These are phyloP conservation scores for Eimeria sp. DNA, from an alignment of 169 alveolate species.

Conservation along the genomic window DNA sequence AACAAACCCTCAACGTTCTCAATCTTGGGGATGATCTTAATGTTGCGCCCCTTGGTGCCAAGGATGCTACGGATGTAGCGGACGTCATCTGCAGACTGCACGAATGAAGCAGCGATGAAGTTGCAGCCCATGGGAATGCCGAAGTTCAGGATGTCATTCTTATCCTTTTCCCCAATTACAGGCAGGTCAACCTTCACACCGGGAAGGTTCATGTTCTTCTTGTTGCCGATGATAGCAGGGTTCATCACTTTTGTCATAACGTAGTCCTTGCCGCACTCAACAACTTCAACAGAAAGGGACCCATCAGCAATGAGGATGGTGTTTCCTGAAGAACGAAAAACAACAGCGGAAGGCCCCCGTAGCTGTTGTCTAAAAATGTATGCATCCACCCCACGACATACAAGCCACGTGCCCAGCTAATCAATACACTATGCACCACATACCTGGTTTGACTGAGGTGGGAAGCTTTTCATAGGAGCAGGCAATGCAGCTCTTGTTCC, in stretches of 20 bases:
- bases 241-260: constrained; percentile 95
- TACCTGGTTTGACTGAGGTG: constrained; percentile 96
- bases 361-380: neutral
- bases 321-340: constrained; percentile 79
- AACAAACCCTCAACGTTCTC: constrained; percentile 99
- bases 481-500: constrained; percentile 96
- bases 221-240: constrained; percentile 97
- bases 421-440: neutral
- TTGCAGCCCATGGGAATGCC: constrained; percentile 98
- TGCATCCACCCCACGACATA: neutral
- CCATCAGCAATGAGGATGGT: constrained; percentile 99
- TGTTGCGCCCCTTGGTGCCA: constrained; percentile 96
- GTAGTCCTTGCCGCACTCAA: constrained; percentile 87
- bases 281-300: constrained; percentile 95
- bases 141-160: constrained; percentile 97
- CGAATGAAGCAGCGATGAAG: constrained; percentile 96
- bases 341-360: neutral
- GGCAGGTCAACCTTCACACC: constrained; percentile 99
- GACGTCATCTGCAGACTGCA: constrained; percentile 91
- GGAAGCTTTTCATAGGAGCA: constrained; percentile 97
- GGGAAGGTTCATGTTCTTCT: constrained; percentile 99
- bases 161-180: constrained; percentile 98
- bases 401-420: neutral
- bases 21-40: constrained; percentile 98
- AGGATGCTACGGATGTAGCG: constrained; percentile 92